These are phyloP conservation scores for Rhizopus sp. DNA, from an alignment of 371 early-diverging fungal species.

Conservation along the genomic window DNA sequence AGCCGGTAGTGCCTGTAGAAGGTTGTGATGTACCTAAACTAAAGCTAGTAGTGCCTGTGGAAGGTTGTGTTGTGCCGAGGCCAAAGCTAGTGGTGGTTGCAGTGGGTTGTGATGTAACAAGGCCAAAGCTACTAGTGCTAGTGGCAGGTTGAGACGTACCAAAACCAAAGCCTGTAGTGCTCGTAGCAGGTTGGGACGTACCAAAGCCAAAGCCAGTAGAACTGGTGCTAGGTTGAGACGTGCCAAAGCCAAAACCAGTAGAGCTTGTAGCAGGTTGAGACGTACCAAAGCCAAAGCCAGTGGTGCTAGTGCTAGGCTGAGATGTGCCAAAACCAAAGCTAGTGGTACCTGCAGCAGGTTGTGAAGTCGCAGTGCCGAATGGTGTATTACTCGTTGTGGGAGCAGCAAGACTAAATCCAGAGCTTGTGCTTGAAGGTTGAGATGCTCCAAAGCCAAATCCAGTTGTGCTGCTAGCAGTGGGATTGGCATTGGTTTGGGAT, in stretches of 20 bases:
- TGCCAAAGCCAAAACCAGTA: no score
- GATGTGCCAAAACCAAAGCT: neutral
- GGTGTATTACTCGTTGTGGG: neutral
- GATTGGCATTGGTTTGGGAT: neutral
- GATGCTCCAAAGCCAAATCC: neutral
- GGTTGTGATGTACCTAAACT: neutral
- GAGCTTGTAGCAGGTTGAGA: constrained; percentile 2
- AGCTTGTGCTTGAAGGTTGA: no score
- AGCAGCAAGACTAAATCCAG: no score
- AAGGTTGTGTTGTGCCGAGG: neutral
- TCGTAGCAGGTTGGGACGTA: no score
- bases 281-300: neutral
- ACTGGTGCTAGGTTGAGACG: no score
- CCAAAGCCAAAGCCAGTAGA: no score
- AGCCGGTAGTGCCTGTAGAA: neutral
- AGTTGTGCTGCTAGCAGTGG: neutral
- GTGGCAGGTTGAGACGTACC: no score
- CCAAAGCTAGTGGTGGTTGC: no score
- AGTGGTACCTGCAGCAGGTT: neutral
- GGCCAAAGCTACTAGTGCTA: no score
- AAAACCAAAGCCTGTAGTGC: no score
- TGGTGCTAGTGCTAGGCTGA: neutral
- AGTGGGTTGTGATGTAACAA: neutral
- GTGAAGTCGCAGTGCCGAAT: neutral
- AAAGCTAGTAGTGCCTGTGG: neutral